Conservation (phyloP, 768 basidiomycete genomes). For the Mycena sanguinolenta region DNA sequence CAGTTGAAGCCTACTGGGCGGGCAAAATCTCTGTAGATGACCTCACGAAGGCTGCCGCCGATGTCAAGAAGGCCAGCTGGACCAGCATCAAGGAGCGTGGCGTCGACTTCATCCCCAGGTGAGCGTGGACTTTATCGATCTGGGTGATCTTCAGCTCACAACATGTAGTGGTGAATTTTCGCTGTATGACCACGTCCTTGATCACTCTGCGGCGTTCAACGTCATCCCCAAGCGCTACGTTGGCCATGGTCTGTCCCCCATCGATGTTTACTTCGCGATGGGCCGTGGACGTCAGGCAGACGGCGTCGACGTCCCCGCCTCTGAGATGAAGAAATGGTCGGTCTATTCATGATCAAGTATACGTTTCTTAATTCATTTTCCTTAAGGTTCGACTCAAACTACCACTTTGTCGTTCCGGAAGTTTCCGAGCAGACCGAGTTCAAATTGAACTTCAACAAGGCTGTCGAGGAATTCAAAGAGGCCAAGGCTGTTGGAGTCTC, state of each 20-base stretch:
- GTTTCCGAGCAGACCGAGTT: conserved; percentile 91
- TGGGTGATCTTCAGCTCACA: conserved; percentile 33
- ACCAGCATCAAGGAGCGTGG: conserved; percentile 84
- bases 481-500: conserved; percentile 89
- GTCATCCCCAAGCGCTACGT: conserved; percentile 95
- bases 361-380: conserved; percentile 23
- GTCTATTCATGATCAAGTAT: conserved; percentile 44
- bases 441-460: conserved; percentile 97
- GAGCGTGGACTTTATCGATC: conserved; percentile 42
- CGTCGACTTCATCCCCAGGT: conserved; percentile 95
- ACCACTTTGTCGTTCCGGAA: conserved; percentile 98
- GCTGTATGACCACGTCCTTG: conserved; percentile 98
- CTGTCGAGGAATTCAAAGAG: conserved; percentile 93
- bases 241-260: conserved; percentile 85
- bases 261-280: conserved; percentile 99
- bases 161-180: conserved; percentile 93
- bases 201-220: conserved; percentile 96
- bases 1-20: conserved; percentile 98
- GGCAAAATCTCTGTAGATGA: conserved; percentile 91
- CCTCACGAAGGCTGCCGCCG: conserved; percentile 88
- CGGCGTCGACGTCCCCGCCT: conserved; percentile 95
- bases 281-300: conserved; percentile 97
- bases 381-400: conserved; percentile 98
- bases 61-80: conserved; percentile 93
- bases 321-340: conserved; percentile 99